These are phyloP conservation scores for Colletotrichum euphorbiae DNA, from an alignment of 2,329 filamentous ascomycete species.

Conservation along the genomic window DNA sequence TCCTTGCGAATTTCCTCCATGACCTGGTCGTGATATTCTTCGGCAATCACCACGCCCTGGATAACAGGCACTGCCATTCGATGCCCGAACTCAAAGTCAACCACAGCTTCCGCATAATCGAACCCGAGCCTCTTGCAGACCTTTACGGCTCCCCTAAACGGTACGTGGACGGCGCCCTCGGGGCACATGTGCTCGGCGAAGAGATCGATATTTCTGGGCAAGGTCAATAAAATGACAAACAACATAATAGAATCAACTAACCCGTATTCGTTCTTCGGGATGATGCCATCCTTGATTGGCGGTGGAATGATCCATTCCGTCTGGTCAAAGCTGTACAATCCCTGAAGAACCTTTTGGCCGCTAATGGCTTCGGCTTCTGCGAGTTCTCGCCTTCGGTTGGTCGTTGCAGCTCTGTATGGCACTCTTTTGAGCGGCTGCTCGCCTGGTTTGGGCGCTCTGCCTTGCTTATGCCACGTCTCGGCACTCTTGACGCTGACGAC, in stretches of 20 bases:
- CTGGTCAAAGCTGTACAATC: conserved; percentile 84
- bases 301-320: conserved; percentile 96
- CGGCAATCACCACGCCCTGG: conserved; percentile 87
- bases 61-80: conserved; percentile 94
- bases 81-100: conserved; percentile 95
- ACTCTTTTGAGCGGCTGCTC: conserved; percentile 85
- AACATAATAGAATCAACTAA: conserved; percentile 40
- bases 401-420: conserved; percentile 90
- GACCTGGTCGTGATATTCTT: conserved; percentile 79
- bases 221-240: background rate
- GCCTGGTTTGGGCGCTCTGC: conserved; percentile 77
- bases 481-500: conserved; percentile 88
- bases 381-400: conserved; percentile 87
- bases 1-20: conserved; percentile 84
- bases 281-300: conserved; percentile 84
- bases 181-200: conserved; percentile 96
- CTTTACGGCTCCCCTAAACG: conserved; percentile 78
- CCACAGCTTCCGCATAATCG: conserved; percentile 93
- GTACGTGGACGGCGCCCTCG: conserved; percentile 81
- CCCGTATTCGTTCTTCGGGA: conserved; percentile 94
- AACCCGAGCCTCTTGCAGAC: conserved; percentile 87
- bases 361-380: conserved; percentile 84
- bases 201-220: conserved; percentile 84
- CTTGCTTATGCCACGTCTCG: conserved; percentile 98
- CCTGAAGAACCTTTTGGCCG: conserved; percentile 87